A percentile compares a stretch with the other conserved stretches of the same genome.
phyloP scores from a whole-genome alignment of 371 early-diverging fungal genomes.

The Mucor racemosus region DNA sequence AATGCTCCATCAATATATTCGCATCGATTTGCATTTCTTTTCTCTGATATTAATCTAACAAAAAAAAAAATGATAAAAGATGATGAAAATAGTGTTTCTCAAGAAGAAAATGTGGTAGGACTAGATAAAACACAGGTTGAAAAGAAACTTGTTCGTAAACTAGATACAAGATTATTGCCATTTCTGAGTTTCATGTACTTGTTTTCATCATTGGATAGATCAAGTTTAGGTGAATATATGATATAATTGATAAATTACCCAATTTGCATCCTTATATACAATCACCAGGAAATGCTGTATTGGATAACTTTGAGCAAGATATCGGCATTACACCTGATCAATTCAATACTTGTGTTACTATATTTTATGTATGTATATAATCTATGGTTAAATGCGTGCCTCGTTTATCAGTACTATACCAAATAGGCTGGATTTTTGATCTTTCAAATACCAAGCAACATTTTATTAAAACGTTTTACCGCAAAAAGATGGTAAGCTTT shows the following conservation, averaged over 20 bases:
- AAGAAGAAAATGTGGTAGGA: not conserved
- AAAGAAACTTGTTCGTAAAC: slow-evolving; percentile 43
- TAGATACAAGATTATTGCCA: slow-evolving; percentile 52
- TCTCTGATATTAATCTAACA: not conserved
- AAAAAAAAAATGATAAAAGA: not conserved
- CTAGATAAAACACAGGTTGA: slow-evolving; percentile 12
- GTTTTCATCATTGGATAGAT: slow-evolving; percentile 56
- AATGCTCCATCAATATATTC: not conserved
- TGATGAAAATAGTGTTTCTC: not conserved
- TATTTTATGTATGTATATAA: slow-evolving; percentile 38
- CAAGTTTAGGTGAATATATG: slow-evolving; percentile 45
- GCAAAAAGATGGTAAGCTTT: slow-evolving; percentile 43
- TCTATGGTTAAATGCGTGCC: not conserved
- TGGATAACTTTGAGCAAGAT: slow-evolving; percentile 56
- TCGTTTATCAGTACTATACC: not conserved
- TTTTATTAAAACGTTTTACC: slow-evolving; percentile 44
- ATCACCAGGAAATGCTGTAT: slow-evolving; percentile 46
- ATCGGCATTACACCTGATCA: slow-evolving; percentile 51
- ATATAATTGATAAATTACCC: not conserved
- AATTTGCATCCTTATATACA: not conserved
- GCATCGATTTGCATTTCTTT: not conserved
- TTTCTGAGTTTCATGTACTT: slow-evolving; percentile 57
- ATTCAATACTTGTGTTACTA: slow-evolving; percentile 51
- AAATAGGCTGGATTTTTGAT: slow-evolving; percentile 46
- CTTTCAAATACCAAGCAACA: slow-evolving; percentile 56